Conservation (phyloP, 2,329 filamentous ascomycete species). For the Aureobasidium sp. region DNA sequence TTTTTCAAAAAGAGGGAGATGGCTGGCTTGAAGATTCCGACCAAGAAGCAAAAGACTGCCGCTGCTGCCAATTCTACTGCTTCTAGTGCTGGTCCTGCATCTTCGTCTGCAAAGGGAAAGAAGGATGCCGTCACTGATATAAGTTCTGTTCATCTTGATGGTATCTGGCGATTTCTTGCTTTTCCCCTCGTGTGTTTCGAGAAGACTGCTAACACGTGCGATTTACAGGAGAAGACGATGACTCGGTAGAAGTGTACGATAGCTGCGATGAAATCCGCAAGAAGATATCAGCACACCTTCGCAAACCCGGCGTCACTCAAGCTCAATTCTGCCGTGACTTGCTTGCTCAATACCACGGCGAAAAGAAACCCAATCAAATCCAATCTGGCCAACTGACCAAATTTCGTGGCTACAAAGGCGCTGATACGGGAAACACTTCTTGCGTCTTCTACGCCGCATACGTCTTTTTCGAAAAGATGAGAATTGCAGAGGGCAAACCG, state of each 20-base stretch:
- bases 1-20: conserved; percentile 49
- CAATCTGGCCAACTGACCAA: conserved; percentile 40
- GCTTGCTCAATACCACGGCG: conserved; percentile 33
- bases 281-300: conserved; percentile 49
- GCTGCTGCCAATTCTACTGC: conserved; percentile 25
- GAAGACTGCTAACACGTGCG: too few species aligned
- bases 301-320: conserved; percentile 44
- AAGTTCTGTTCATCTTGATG: conserved; percentile 17
- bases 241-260: conserved; percentile 46
- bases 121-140: conserved; percentile 14
- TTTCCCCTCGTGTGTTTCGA: not conserved
- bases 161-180: not conserved
- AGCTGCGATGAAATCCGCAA: conserved; percentile 52
- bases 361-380: conserved; percentile 31
- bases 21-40: conserved; percentile 37
- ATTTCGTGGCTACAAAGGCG: conserved; percentile 47
- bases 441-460: conserved; percentile 49
- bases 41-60: conserved; percentile 32
- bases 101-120: not conserved
- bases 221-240: conserved; percentile 42
- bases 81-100: not conserved
- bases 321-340: conserved; percentile 47
- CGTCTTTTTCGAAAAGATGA: conserved; percentile 54
- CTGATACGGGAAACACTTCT: conserved; percentile 43
- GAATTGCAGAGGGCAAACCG: conserved; percentile 45